These are phyloP conservation scores for Macrotyloma uniflorum DNA, from an alignment of 306 rosid genomes.

Conservation along the genomic window DNA sequence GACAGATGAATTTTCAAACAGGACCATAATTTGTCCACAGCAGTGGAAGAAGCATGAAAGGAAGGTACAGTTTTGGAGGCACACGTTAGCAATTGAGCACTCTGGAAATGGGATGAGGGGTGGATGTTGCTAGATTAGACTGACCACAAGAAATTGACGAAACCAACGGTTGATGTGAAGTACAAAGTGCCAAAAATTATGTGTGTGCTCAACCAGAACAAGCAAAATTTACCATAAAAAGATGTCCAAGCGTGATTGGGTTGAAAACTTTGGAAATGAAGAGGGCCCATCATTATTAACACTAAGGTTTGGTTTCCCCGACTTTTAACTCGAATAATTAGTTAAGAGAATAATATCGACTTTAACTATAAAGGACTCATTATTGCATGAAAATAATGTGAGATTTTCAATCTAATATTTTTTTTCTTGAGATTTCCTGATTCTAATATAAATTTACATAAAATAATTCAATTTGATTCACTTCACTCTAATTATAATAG, in stretches of 20 bases:
- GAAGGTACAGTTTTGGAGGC: conserved; percentile 3
- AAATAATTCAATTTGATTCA: no score
- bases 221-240: conserved; percentile 22
- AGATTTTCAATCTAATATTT: no score
- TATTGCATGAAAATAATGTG: no score
- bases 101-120: not conserved
- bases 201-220: conserved; percentile 27
- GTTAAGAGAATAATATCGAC: not conserved
- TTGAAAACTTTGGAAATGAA: conserved; percentile 20
- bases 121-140: not conserved
- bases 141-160: not conserved
- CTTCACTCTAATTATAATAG: no score
- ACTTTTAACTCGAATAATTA: not conserved
- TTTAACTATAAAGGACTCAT: no score
- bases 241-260: conserved; percentile 35
- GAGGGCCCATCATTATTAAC: not conserved
- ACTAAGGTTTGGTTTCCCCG: not conserved
- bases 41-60: not conserved
- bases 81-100: conserved; percentile 7
- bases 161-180: conserved; percentile 29
- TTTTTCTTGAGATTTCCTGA: no score
- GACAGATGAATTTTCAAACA: conserved; percentile 39
- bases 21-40: conserved; percentile 36
- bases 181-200: not conserved
- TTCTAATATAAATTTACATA: no score